Evolutionary conservation across 768 basidiomycete species (phyloP).

Genomic region (Termitomyces sp.): DNA sequence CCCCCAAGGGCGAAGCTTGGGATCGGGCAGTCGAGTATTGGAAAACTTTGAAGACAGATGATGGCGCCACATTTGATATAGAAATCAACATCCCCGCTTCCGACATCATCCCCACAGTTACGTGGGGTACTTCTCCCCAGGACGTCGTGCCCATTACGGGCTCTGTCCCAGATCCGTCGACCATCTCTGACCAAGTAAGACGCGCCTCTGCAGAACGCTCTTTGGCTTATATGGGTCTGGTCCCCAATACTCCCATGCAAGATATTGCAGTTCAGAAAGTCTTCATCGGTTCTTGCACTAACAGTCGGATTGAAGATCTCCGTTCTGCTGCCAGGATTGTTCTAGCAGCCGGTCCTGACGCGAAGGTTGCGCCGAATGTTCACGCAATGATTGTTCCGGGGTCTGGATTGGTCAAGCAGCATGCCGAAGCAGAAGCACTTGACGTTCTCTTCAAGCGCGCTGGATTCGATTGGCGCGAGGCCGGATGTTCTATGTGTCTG

Average conservation of each 20-base stretch:
- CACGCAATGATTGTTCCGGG: conserved; percentile 92
- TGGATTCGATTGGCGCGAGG: conserved; percentile 94
- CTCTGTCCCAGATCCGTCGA: conserved; percentile 69
- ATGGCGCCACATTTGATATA: conserved; percentile 79
- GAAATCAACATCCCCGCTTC: conserved; percentile 76
- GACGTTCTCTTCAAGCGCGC: conserved; percentile 84
- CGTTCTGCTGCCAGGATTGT: conserved; percentile 81
- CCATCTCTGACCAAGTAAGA: conserved; percentile 58
- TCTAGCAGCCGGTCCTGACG: conserved; percentile 65
- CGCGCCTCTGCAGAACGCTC: conserved; percentile 70
- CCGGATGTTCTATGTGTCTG: conserved; percentile 94
- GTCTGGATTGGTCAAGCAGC: conserved; percentile 85
- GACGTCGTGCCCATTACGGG: conserved; percentile 84
- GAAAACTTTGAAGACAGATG: conserved; percentile 73
- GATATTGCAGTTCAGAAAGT: conserved; percentile 81
- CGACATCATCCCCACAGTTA: conserved; percentile 86
- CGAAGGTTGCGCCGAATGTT: conserved; percentile 69
- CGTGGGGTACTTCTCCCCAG: conserved; percentile 92
- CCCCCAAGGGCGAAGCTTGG: conserved; percentile 84
- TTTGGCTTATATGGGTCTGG: conserved; percentile 83
- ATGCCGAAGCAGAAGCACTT: conserved; percentile 86
- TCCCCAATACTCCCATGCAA: conserved; percentile 73
- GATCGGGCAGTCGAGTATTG: conserved; percentile 83
- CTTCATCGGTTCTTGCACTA: conserved; percentile 94
- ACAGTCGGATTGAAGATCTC: conserved; percentile 90